Percentiles rank a stretch among this genome's conserved stretches.
Conservation (phyloP, 2,329 filamentous ascomycete species). For the Tolypocladium tundrense region DNA sequence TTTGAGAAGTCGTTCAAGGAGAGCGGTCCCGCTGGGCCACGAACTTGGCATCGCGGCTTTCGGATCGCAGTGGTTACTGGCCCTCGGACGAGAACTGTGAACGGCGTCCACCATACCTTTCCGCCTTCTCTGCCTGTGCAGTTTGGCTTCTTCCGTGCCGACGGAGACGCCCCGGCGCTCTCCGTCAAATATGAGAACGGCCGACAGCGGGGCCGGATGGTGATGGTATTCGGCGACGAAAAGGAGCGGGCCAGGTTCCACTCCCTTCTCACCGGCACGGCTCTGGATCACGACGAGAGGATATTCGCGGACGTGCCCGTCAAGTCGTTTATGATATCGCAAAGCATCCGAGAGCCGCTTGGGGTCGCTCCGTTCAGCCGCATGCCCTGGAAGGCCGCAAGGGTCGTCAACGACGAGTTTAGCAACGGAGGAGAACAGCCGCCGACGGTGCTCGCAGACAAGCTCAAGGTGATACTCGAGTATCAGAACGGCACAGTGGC, state of each 20-base stretch:
- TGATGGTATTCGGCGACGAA: slow-evolving; percentile 67
- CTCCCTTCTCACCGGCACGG: slow-evolving; percentile 61
- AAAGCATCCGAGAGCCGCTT: slow-evolving; percentile 39
- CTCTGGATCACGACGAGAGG: slow-evolving; percentile 56
- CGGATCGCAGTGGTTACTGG: slow-evolving; percentile 70
- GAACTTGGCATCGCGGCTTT: slow-evolving; percentile 68
- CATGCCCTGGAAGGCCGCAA: slow-evolving; percentile 54
- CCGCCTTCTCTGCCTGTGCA: slow-evolving; percentile 57
- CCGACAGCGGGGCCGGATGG: slow-evolving; percentile 57
- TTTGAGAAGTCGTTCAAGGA: slow-evolving; percentile 64
- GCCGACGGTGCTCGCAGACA: slow-evolving; percentile 65
- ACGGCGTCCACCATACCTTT: slow-evolving; percentile 62
- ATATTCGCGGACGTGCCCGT: slow-evolving; percentile 62
- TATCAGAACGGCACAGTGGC: slow-evolving; percentile 69
- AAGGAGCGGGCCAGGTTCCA: slow-evolving; percentile 63
- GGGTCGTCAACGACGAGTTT: slow-evolving; percentile 63
- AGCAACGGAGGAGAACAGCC: slow-evolving; percentile 47
- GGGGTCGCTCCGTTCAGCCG: slow-evolving; percentile 39
- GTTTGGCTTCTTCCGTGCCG: slow-evolving; percentile 66
- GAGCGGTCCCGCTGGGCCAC: slow-evolving; percentile 60
- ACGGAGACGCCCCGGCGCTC: slow-evolving; percentile 58
- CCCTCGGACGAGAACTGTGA: slow-evolving; percentile 65
- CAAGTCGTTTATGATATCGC: slow-evolving; percentile 51
- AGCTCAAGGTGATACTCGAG: slow-evolving; percentile 63
- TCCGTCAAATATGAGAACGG: slow-evolving; percentile 61